phyloP scores from a whole-genome alignment of 2,329 filamentous ascomycete genomes.

The Trichoderma sp. region DNA sequence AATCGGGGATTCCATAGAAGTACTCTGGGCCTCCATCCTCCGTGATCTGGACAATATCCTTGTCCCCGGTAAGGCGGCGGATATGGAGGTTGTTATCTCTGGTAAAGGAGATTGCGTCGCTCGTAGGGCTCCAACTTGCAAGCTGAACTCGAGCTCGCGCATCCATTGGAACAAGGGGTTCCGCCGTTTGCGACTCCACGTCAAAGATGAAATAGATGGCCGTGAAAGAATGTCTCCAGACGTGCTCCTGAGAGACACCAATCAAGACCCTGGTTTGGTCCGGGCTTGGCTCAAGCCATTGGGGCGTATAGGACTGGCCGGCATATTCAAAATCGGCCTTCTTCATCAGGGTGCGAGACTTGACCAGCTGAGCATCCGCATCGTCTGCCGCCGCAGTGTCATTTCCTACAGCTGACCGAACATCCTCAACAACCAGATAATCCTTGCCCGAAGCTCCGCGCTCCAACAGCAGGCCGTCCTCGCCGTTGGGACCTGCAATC shows the following conservation, averaged over 20 bases:
- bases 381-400: constrained; percentile 25
- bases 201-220: constrained; percentile 91
- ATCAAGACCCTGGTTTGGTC: constrained; percentile 84
- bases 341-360: constrained; percentile 73
- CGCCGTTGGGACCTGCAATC: constrained; percentile 69
- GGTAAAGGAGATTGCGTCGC: constrained; percentile 86
- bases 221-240: constrained; percentile 88
- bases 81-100: constrained; percentile 87
- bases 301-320: constrained; percentile 53
- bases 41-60: constrained; percentile 69
- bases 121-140: constrained; percentile 83
- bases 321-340: constrained; percentile 58
- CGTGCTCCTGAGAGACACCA: constrained; percentile 66
- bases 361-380: constrained; percentile 36
- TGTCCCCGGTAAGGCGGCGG: constrained; percentile 54
- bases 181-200: constrained; percentile 71
- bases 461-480: constrained; percentile 84
- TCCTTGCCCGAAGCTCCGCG: constrained; percentile 60
- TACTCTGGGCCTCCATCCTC: constrained; percentile 81
- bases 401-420: constrained; percentile 49
- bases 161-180: constrained; percentile 72
- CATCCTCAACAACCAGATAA: constrained; percentile 83
- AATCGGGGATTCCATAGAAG: constrained; percentile 96
- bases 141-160: constrained; percentile 69
- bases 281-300: constrained; percentile 69